These are phyloP conservation scores for Colletotrichum godetiae DNA, from an alignment of 2,329 filamentous ascomycete species.

Conservation along the genomic window DNA sequence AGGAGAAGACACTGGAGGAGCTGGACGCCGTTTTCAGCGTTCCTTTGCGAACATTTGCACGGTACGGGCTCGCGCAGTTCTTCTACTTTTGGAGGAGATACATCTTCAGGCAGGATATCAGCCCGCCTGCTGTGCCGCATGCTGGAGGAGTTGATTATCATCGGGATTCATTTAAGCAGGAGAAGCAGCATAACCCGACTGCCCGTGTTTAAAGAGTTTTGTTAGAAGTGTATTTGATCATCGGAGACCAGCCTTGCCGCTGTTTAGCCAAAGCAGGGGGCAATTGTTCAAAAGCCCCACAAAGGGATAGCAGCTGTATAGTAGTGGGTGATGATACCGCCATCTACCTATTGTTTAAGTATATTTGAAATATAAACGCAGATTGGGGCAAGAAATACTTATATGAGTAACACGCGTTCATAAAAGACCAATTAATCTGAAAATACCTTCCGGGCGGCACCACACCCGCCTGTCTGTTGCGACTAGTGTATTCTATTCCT, in stretches of 20 bases:
- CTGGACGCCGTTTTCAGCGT: slow-evolving; percentile 43
- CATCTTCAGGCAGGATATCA: slow-evolving; percentile 34
- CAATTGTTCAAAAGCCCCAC: background rate
- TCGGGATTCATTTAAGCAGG: background rate
- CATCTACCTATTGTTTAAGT: background rate
- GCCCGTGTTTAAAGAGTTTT: slow-evolving; percentile 6
- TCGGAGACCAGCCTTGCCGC: background rate
- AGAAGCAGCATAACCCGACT: background rate
- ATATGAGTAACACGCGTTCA: too few species aligned
- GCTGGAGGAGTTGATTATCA: background rate
- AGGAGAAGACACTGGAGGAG: slow-evolving; percentile 57
- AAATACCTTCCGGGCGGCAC: too few species aligned
- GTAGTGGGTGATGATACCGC: background rate
- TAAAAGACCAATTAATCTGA: too few species aligned
- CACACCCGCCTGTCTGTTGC: too few species aligned
- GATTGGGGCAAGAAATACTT: too few species aligned
- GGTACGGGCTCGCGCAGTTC: slow-evolving; percentile 40
- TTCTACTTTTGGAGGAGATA: slow-evolving; percentile 40
- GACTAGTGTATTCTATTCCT: too few species aligned
- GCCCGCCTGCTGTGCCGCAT: slow-evolving; percentile 30
- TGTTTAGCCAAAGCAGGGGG: background rate
- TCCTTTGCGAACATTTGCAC: background rate
- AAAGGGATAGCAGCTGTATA: background rate
- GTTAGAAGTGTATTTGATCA: too few species aligned
- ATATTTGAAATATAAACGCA: too few species aligned